phyloP scores from a whole-genome alignment of 768 basidiomycete species.

The Boletus rubroflammeus region DNA sequence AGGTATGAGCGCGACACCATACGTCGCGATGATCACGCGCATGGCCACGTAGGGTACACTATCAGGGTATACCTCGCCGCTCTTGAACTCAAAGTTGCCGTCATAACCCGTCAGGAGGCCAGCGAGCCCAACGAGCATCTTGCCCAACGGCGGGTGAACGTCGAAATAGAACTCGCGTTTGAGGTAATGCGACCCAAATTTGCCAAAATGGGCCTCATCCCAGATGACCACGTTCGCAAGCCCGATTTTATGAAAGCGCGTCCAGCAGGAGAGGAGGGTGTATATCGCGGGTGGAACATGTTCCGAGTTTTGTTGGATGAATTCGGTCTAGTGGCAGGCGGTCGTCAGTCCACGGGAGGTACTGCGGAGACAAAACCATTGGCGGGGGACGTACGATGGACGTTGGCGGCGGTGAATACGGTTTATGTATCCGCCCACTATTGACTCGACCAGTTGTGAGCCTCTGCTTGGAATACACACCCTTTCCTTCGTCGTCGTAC shows the following conservation, averaged over 20 bases:
- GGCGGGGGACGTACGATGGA: slow-evolving; percentile 46
- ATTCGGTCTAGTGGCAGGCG: slow-evolving; percentile 52
- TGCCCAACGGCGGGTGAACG: slow-evolving; percentile 96
- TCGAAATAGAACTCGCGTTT: slow-evolving; percentile 99
- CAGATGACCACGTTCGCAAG: slow-evolving; percentile 83
- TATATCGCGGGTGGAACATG: slow-evolving; percentile 79
- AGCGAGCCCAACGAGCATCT: slow-evolving; percentile 96
- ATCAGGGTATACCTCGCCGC: slow-evolving; percentile 79
- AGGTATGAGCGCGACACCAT: slow-evolving; percentile 94
- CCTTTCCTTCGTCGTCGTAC: slow-evolving; percentile 65
- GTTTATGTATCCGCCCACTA: slow-evolving; percentile 60
- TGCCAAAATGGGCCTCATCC: slow-evolving; percentile 99
- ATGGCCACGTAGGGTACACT: slow-evolving; percentile 90
- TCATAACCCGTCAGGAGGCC: slow-evolving; percentile 90
- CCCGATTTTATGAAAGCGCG: slow-evolving; percentile 91
- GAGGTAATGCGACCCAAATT: slow-evolving; percentile 97
- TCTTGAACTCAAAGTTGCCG: slow-evolving; percentile 91
- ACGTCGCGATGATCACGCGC: slow-evolving; percentile 91
- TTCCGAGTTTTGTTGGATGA: slow-evolving; percentile 75
- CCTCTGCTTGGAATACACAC: slow-evolving; percentile 50
- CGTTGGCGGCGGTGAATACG: slow-evolving; percentile 61
- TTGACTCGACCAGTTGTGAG: slow-evolving; percentile 39
- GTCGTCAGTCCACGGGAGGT: slow-evolving; percentile 1
- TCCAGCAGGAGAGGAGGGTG: slow-evolving; percentile 92
- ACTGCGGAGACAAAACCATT: slow-evolving; percentile 6